Evolutionary conservation across 1,284 basidiomycete species (phyloP), one percentile per base, ranked within the genome.

Genomic region (Tausonia pullulans): DNA sequence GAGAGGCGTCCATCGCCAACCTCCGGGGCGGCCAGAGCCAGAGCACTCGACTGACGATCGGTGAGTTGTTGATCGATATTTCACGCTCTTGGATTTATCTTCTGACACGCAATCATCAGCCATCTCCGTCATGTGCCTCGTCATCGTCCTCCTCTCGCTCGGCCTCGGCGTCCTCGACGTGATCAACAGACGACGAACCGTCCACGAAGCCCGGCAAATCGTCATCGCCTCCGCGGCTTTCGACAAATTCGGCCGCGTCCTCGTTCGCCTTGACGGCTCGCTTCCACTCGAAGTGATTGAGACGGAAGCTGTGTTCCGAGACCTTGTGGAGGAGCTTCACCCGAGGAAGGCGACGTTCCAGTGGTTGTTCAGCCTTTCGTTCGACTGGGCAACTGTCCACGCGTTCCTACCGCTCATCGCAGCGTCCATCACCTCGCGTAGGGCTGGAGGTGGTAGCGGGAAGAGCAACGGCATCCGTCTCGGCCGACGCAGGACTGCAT

Each of bases 291-390:
- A 78, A 69, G 74, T 79, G 62, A 78, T 81, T 69, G 75, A 80
- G 71, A 79, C 78, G 7, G 76, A 79, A 50, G 74, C 73, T 14
- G 74, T 79, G 61, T 72, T 75, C 27, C 65, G 76, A 68, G 75
- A 76, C 63, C 75, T 80, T 44, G 71, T 79, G 6, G 72, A 74
- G 48, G 77, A 79, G 58, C 74, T 80, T 11, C 78, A 80, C 70
- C 76, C 76, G 40, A 74, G 77, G 39, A 74, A 76, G 65, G 72
- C 76, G 10, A 79, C 76, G 16, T 80, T 80, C 74, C 79, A 80
- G 71, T 80, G 79, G 79, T 74, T 81, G 43, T 81, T 78, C 72
- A 74, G 77, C 62, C 71, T 81, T 44, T 77, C 77, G 4, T 80
- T 79, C 76, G 77, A 79, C 72, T 80, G 79, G 79, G 65, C 71